phyloP scores from a whole-genome alignment of 108 stramenopile species.

The Nannochloropsis salina region DNA sequence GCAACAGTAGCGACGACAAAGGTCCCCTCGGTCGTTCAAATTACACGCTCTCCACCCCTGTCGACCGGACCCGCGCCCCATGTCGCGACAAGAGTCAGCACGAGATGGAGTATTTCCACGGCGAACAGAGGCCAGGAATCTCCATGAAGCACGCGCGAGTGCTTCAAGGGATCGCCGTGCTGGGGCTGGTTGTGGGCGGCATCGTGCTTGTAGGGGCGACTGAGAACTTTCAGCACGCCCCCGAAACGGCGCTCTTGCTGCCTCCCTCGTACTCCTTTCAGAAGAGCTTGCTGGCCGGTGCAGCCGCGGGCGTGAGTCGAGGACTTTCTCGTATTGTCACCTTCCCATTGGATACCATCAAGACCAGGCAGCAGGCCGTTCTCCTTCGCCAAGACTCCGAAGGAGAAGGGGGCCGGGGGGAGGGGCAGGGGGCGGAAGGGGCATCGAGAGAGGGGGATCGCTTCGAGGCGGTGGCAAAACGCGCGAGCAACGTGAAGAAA shows the following conservation, averaged over 20 bases:
- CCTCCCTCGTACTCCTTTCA: slow-evolving; percentile 22
- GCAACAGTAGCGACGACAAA: too few species aligned
- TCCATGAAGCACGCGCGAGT: neutral
- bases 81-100: too few species aligned
- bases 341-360: slow-evolving; percentile 48
- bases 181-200: neutral
- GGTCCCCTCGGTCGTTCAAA: too few species aligned
- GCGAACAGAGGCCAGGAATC: too few species aligned
- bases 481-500: neutral
- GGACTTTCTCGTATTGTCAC: slow-evolving; percentile 41
- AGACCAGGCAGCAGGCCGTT: slow-evolving; percentile 40
- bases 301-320: slow-evolving; percentile 44
- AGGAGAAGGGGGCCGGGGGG: neutral
- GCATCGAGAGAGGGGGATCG: neutral
- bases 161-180: neutral
- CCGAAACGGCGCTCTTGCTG: neutral
- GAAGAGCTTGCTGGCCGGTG: slow-evolving; percentile 37
- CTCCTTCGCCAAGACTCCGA: slow-evolving; percentile 24
- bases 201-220: neutral
- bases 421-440: too few species aligned
- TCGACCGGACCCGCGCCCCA: too few species aligned
- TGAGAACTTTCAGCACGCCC: neutral
- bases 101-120: too few species aligned
- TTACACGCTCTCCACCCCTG: too few species aligned
- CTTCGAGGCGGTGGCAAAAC: neutral